phyloP scores from a whole-genome alignment of 441 rosid species.

The Jatropha multifida region DNA sequence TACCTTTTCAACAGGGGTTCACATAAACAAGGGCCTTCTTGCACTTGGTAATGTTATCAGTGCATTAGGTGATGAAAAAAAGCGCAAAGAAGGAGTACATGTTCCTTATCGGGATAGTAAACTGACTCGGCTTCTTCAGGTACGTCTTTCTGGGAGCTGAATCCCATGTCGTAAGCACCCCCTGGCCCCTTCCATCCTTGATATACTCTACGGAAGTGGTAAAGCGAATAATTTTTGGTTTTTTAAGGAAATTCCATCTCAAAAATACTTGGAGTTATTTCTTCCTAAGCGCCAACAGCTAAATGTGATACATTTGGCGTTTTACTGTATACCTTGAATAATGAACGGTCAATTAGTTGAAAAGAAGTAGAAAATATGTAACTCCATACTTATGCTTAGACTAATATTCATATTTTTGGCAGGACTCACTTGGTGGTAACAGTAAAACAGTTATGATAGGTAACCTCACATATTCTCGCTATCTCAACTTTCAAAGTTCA shows the following conservation, averaged over 20 bases:
- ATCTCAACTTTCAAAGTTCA: slow-evolving; percentile 5
- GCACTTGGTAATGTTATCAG: slow-evolving; percentile 99
- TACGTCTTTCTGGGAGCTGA: slow-evolving; percentile 26
- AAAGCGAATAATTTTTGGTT: neutral
- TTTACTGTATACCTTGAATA: neutral
- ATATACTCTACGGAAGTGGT: neutral
- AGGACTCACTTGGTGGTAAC: slow-evolving; percentile 99
- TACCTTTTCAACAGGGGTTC: slow-evolving; percentile 65
- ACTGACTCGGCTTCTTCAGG: slow-evolving; percentile 98
- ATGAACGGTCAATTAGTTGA: neutral
- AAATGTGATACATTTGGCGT: neutral
- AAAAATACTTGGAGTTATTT: neutral
- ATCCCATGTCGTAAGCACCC: neutral
- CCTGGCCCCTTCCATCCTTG: neutral
- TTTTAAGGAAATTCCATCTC: neutral
- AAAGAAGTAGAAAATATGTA: neutral
- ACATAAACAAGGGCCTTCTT: slow-evolving; percentile 96
- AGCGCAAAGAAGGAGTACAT: slow-evolving; percentile 90
- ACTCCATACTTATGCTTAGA: slow-evolving; percentile 7
- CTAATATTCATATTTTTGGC: slow-evolving; percentile 26
- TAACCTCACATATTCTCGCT: slow-evolving; percentile 25
- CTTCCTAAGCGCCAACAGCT: neutral
- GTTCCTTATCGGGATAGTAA: slow-evolving; percentile 99
- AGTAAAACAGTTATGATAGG: slow-evolving; percentile 99
- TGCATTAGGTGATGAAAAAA: slow-evolving; percentile 98